phyloP scores from a whole-genome alignment of 192 early-diverging fungal species.

The Funneliformis mosseae region DNA sequence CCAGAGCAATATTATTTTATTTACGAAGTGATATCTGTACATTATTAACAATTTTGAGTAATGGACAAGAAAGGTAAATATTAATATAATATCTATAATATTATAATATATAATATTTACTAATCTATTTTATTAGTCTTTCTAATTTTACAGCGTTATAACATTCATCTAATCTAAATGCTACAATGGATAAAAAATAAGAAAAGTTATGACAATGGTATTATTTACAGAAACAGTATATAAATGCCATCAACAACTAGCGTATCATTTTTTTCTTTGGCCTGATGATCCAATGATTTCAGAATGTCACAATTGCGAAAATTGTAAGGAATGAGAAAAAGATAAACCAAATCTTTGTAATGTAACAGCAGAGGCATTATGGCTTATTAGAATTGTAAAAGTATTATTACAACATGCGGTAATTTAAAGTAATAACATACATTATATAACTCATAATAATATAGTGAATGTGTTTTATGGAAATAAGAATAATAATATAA shows the following conservation, averaged over 20 bases:
- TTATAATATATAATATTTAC: not conserved
- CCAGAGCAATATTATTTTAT: not conserved
- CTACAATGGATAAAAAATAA: not conserved
- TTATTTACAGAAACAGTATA: not conserved
- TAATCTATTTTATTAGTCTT: conserved; percentile 4
- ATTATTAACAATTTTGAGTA: conserved; percentile 3
- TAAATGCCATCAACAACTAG: not conserved
- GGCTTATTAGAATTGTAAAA: not conserved
- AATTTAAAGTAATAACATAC: not conserved
- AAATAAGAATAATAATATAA: conserved; percentile 11
- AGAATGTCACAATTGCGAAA: not conserved
- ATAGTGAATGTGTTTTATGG: conserved; percentile 8
- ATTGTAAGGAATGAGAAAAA: conserved; percentile 8
- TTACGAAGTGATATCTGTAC: not conserved
- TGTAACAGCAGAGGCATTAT: not conserved
- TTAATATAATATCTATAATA: not conserved
- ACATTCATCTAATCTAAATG: no score
- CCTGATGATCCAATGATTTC: not conserved
- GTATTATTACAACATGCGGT: not conserved
- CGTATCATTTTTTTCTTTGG: not conserved
- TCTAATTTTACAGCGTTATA: not conserved
- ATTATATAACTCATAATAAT: not conserved
- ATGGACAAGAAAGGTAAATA: not conserved
- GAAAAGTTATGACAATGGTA: not conserved
- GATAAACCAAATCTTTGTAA: not conserved